These are phyloP conservation scores for Rhodotorula mucilaginosa DNA, from an alignment of 1,284 basidiomycete genomes.

Conservation along the genomic window DNA sequence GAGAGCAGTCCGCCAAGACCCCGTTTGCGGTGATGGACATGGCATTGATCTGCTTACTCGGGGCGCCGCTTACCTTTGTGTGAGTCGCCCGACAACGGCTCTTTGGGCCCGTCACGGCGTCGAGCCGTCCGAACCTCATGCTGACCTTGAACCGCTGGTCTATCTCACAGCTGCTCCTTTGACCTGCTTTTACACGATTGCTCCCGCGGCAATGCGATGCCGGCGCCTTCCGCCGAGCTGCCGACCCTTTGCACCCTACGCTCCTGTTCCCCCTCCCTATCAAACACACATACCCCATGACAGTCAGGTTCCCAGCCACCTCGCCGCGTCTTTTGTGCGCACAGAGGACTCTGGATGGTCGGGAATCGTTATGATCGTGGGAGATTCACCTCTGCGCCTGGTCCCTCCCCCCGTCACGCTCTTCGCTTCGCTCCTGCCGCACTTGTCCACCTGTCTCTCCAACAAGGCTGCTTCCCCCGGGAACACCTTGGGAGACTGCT, in stretches of 20 bases:
- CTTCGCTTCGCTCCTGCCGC: background rate
- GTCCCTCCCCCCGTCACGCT: background rate
- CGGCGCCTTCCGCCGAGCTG: background rate
- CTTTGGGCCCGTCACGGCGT: background rate
- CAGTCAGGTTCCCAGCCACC: constrained; percentile 34
- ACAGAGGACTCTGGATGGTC: constrained; percentile 14
- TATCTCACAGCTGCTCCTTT: background rate
- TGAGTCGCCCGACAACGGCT: background rate
- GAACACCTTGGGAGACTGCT: constrained; percentile 4
- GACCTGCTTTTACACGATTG: background rate
- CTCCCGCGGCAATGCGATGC: background rate
- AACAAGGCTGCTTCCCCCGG: background rate
- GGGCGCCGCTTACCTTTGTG: background rate
- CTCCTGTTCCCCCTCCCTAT: background rate
- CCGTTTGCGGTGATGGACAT: too few species aligned
- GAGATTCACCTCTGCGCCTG: constrained; percentile 14
- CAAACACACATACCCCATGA: background rate
- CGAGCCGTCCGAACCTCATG: background rate
- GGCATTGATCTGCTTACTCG: too few species aligned
- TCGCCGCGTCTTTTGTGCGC: constrained; percentile 1
- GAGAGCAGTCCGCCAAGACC: too few species aligned
- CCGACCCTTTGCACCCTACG: background rate
- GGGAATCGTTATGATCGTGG: constrained; percentile 33
- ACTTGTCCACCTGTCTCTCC: background rate
- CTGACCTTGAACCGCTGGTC: background rate